Base-by-base conservation (phyloP, 2,329 filamentous ascomycete species). In the Scedosporium aurantiacum region DNA sequence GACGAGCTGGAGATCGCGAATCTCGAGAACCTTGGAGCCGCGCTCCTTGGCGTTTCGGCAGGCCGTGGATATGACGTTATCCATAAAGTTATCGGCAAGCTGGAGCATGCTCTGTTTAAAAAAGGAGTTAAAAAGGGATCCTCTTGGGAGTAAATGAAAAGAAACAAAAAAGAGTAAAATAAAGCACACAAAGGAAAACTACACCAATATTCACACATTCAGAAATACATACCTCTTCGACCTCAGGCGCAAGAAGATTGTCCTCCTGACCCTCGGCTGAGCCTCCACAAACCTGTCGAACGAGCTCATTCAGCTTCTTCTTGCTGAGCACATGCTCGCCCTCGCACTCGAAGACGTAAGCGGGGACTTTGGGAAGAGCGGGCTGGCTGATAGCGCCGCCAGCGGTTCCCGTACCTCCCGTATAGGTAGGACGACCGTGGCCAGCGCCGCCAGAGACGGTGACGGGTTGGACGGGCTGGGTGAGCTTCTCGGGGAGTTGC, bases 271-370 rank as follows among this genome's bases (percentile, higher is more conserved):
- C 79, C 64, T 90, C 87, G 0, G 84, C 82, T 27, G 85, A 86
- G 8, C 88, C 88, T 60, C 92, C 92, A 41, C 91, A 96, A 63
- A 97, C 91, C 74, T 97, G 93, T 58, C 92, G 85, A 7, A 97
- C 92, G 43, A 99, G 81, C 71, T 97, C 93, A 70, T 99, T 92
- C 47, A 99, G 81, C 76, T 96, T 97, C 77, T 96, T 95, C 83
- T 97, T 97, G 76, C 89, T 95, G n/a, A 99, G 79, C 1, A 99
- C 89, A 52, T 92, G 87, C 68, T 97, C 91, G 27, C 91, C 91
- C 70, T 96, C 92, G 32, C 90, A 90, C 71, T 97, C 93, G 63
- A 97, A 86, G 62, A 90, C 89, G 72, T 90, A 96, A 0, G 86
- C 85, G 0, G 91, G 90, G 54, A 90, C 84, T 70, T 91, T 92